Evolutionary conservation across 306 rosid species (phyloP).

Genomic region (Vachellia collinsii): DNA sequence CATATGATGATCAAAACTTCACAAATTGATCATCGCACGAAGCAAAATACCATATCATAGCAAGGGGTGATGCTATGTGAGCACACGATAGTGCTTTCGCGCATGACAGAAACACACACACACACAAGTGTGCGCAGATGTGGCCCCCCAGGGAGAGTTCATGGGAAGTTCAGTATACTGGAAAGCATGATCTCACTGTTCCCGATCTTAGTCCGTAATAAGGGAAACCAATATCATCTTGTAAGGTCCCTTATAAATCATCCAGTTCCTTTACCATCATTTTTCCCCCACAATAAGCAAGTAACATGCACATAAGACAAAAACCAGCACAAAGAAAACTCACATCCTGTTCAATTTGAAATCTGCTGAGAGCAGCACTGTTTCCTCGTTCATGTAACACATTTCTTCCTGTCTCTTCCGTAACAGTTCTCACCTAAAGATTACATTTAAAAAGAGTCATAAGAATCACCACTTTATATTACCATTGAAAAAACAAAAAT

Average conservation of each 20-base stretch:
- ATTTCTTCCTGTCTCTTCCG: slow-evolving; percentile 31
- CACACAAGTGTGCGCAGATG: too few relatives aligned
- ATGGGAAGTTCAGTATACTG: neutral
- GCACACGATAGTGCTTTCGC: too few relatives aligned
- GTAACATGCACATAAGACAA: neutral
- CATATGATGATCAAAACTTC: neutral
- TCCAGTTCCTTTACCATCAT: neutral
- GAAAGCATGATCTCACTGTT: neutral
- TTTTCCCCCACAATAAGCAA: neutral
- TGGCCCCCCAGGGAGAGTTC: too few relatives aligned
- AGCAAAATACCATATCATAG: neutral
- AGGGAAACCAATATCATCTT: neutral
- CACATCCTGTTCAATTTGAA: slow-evolving; percentile 80
- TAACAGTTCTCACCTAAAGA: slow-evolving; percentile 47
- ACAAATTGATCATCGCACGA: neutral
- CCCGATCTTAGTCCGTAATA: neutral
- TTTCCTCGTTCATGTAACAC: slow-evolving; percentile 41
- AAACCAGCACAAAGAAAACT: slow-evolving; percentile 38
- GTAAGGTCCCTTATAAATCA: neutral
- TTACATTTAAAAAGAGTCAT: slow-evolving; percentile 1
- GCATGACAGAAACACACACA: too few relatives aligned
- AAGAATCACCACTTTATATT: slow-evolving; percentile 22
- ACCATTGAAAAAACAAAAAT: neutral
- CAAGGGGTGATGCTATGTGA: neutral
- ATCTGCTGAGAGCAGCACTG: slow-evolving; percentile 45